Percentiles rank a stretch among this genome's conserved stretches.
Evolutionary conservation across 2,329 filamentous ascomycete genomes (phyloP).

Genomic region (Escovopsis weberi): DNA sequence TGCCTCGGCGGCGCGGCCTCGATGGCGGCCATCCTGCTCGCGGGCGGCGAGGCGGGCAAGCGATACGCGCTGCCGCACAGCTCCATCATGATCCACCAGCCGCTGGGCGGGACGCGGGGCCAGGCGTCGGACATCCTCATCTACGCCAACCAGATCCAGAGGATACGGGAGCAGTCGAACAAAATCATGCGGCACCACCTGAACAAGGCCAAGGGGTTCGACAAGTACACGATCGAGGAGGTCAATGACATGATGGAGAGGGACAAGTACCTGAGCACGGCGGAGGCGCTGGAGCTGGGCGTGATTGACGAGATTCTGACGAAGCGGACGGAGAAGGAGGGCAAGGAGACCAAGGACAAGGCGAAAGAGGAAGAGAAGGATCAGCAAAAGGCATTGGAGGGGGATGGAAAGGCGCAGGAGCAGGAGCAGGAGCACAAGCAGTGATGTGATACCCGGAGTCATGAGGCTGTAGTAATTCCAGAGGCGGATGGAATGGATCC

Average conservation of each 20-base stretch:
- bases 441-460: neutral
- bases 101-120: slow-evolving; percentile 56
- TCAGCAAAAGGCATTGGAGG: slow-evolving; percentile 5
- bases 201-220: slow-evolving; percentile 58
- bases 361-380: slow-evolving; percentile 5
- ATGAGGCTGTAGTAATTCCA: too few relatives aligned
- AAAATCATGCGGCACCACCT: slow-evolving; percentile 79
- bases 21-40: slow-evolving; percentile 83
- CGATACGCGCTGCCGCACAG: slow-evolving; percentile 85
- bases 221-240: slow-evolving; percentile 66
- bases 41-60: slow-evolving; percentile 72
- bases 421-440: slow-evolving; percentile 6
- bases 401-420: slow-evolving; percentile 6
- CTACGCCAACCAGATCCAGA: slow-evolving; percentile 90
- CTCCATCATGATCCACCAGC: slow-evolving; percentile 95
- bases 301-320: slow-evolving; percentile 83
- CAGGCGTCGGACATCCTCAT: slow-evolving; percentile 78
- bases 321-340: slow-evolving; percentile 36
- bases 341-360: slow-evolving; percentile 9
- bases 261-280: slow-evolving; percentile 82
- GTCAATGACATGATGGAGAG: slow-evolving; percentile 94
- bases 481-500: too few relatives aligned
- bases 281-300: slow-evolving; percentile 78
- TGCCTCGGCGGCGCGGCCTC: slow-evolving; percentile 89
- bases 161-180: slow-evolving; percentile 74